These are phyloP conservation scores for Corymbia maculata DNA, from an alignment of 345 rosid species.

Conservation along the genomic window DNA sequence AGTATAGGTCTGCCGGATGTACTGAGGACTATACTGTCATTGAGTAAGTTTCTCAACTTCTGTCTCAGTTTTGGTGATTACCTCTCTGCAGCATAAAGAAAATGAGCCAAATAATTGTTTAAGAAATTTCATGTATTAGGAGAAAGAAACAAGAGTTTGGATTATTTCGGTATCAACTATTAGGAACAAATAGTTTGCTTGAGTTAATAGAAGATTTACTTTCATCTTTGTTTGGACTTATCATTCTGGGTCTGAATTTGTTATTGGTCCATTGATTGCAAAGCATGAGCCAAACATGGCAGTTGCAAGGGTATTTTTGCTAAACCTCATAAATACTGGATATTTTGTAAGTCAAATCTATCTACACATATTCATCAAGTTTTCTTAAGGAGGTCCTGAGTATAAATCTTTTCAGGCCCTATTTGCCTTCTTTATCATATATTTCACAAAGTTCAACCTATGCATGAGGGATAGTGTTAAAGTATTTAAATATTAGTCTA, in stretches of 20 bases:
- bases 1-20: slow-evolving; percentile 90
- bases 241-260: not conserved
- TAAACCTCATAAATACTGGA: not conserved
- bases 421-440: not conserved
- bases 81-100: not conserved
- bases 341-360: not conserved
- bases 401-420: not conserved
- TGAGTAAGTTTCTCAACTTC: slow-evolving; percentile 39
- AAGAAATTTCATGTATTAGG: not conserved
- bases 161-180: not conserved
- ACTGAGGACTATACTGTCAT: slow-evolving; percentile 64
- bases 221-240: not conserved
- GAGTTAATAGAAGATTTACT: not conserved
- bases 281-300: not conserved
- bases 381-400: not conserved
- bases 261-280: not conserved
- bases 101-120: not conserved
- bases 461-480: not conserved
- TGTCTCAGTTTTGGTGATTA: not conserved
- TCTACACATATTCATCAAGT: not conserved
- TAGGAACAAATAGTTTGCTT: not conserved
- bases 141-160: not conserved
- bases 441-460: not conserved
- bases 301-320: not conserved
- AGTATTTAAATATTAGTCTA: not conserved